phyloP scores from a whole-genome alignment of 257 asterid genomes.

The Fraxinus americana region DNA sequence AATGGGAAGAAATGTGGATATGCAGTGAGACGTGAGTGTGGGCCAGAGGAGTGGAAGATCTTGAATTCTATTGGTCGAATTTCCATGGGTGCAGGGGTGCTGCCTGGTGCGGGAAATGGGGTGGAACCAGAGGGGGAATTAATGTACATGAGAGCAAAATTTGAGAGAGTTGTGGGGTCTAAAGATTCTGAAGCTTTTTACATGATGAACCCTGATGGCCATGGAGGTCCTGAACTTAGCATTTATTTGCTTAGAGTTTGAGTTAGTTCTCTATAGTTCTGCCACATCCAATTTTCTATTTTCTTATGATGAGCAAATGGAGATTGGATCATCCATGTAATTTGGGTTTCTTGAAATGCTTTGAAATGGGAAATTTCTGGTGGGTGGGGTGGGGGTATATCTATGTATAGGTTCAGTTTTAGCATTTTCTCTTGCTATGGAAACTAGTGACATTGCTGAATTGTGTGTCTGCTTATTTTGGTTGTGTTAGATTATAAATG shows the following conservation, averaged over 20 bases:
- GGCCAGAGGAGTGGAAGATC: conserved; percentile 81
- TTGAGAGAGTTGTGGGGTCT: conserved; percentile 90
- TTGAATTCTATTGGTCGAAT: conserved; percentile 77
- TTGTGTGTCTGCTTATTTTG: conserved; percentile 30
- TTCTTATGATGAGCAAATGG: conserved; percentile 13
- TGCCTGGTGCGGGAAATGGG: conserved; percentile 56
- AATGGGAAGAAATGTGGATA: conserved; percentile 89
- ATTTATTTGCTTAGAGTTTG: conserved; percentile 82
- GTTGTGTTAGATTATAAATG: conserved; percentile 7
- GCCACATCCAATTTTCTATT: neutral
- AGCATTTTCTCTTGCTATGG: conserved; percentile 20
- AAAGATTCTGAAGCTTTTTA: conserved; percentile 95
- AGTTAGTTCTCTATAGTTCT: neutral
- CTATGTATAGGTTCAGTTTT: conserved; percentile 38
- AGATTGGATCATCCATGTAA: conserved; percentile 13
- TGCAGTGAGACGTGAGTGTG: conserved; percentile 79
- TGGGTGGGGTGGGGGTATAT: conserved; percentile 37
- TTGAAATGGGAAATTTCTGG: conserved; percentile 17
- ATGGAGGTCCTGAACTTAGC: conserved; percentile 95
- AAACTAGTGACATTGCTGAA: conserved; percentile 21
- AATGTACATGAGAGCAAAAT: conserved; percentile 94
- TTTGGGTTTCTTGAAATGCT: conserved; percentile 8
- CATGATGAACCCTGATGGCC: conserved; percentile 96
- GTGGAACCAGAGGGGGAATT: conserved; percentile 61
- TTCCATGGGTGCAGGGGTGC: conserved; percentile 95